Evolutionary conservation across 352 stramenopile species (phyloP), one percentile per base, ranked within the genome.

Genomic region (Pythium sp.): DNA sequence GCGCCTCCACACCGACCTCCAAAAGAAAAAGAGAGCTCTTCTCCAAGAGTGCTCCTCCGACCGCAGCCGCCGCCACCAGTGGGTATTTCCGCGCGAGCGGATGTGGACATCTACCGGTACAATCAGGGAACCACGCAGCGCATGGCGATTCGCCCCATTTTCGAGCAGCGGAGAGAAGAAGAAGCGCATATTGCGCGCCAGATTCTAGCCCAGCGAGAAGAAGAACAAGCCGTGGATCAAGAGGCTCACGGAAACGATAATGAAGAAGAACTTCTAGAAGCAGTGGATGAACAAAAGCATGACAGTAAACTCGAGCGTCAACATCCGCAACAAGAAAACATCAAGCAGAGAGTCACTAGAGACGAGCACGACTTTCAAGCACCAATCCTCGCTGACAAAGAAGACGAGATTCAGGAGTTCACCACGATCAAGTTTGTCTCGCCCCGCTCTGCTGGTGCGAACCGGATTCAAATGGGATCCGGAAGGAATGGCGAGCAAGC

Each of bases 141-240:
- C 38, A 87, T 94, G 77, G 68, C 77, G 22, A 90, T 94, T n/a
- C 78, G 82, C 4, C 86, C 86, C 9, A 57, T 94, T 43, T 91
- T 93, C 30, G 80, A 90, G 70, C 74, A 90, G 55, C 75, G 80
- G 2, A 78, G 75, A 38, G 80, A 80, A 12, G 75, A 76, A 18
- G 78, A 84, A 65, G 72, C 74, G 34, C 65, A 77, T 18, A 32
- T 75, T 14, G 60, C 68, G 0, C 55, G 74, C 28, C 46, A 72
- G 14, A 63, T 81, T 15, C 73, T 86, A 2, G 55, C 66, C 2
- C 72, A 68, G 38, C 72, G 68, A 36, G 65, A 69, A n/a, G 64
- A 73, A 15, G 66, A 72, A 8, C 15, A 64, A 6, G 24, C 6
- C 11, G 36, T 18, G 36, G 22, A 26, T n/a, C 24, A 20, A 15